Conservation (phyloP, 2,329 filamentous ascomycete genomes). For the Thielaviopsis cerberus region DNA sequence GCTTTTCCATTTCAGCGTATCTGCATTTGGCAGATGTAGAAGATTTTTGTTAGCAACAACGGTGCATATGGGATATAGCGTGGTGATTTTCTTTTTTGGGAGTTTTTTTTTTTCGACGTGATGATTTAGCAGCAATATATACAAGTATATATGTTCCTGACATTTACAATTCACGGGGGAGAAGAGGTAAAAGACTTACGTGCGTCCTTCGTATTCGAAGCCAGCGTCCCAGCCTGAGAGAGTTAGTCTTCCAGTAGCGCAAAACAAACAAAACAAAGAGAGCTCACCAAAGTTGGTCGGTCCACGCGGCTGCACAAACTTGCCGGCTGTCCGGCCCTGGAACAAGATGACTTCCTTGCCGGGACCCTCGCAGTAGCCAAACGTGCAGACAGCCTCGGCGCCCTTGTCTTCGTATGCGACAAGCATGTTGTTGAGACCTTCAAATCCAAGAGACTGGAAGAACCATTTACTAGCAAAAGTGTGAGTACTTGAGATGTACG, state of each 20-base stretch:
- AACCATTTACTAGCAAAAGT: constrained; percentile 71
- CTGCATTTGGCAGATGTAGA: constrained; percentile 20
- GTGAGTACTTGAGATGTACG: background rate
- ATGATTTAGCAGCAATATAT: background rate
- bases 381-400: constrained; percentile 86
- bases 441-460: constrained; percentile 60
- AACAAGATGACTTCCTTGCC: constrained; percentile 73
- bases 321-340: constrained; percentile 71
- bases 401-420: constrained; percentile 78
- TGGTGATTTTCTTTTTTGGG: background rate
- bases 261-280: background rate
- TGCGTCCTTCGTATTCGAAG: constrained; percentile 84
- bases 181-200: constrained; percentile 29
- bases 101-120: background rate
- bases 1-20: constrained; percentile 86
- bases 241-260: background rate
- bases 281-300: constrained; percentile 60
- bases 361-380: constrained; percentile 75
- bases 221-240: constrained; percentile 76
- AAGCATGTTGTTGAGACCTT: constrained; percentile 77
- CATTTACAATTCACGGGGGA: too few species aligned
- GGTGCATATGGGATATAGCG: background rate
- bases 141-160: too few species aligned
- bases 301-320: constrained; percentile 70
- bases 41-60: background rate